Percentiles rank a stretch among this genome's conserved stretches.
Conservation (phyloP, 345 rosid genomes). For the Excoecaria cochinchinensis region DNA sequence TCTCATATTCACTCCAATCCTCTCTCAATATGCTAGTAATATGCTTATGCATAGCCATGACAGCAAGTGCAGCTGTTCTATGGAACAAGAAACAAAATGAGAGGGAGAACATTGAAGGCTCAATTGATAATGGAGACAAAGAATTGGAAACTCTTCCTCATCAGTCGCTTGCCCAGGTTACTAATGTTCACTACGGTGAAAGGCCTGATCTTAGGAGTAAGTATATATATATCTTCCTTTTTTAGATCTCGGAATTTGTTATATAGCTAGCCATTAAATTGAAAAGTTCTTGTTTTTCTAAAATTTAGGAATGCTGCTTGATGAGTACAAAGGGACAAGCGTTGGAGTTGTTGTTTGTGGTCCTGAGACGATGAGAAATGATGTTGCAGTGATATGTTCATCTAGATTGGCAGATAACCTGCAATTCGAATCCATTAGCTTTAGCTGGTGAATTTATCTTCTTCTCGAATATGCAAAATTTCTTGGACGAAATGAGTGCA, state of each 20-base stretch:
- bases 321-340: constrained; percentile 45
- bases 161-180: constrained; percentile 45
- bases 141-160: constrained; percentile 62
- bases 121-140: constrained; percentile 37
- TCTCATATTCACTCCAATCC: constrained; percentile 27
- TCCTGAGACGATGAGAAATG: constrained; percentile 65
- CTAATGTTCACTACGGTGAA: constrained; percentile 51
- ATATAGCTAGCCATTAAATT: no score
- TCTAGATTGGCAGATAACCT: constrained; percentile 49
- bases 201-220: constrained; percentile 71
- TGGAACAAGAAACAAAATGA: constrained; percentile 53
- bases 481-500: no score
- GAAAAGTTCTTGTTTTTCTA: no score
- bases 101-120: constrained; percentile 37
- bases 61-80: constrained; percentile 50
- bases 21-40: constrained; percentile 39
- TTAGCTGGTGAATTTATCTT: constrained; percentile 54
- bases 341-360: constrained; percentile 74
- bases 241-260: no score
- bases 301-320: constrained; percentile 47
- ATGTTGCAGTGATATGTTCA: constrained; percentile 59
- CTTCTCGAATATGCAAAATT: no score
- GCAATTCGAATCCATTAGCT: constrained; percentile 72
- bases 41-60: constrained; percentile 44
- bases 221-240: constrained; percentile 11